phyloP scores from a whole-genome alignment of 2,329 filamentous ascomycete species.

The Colletotrichum cuscutae region DNA sequence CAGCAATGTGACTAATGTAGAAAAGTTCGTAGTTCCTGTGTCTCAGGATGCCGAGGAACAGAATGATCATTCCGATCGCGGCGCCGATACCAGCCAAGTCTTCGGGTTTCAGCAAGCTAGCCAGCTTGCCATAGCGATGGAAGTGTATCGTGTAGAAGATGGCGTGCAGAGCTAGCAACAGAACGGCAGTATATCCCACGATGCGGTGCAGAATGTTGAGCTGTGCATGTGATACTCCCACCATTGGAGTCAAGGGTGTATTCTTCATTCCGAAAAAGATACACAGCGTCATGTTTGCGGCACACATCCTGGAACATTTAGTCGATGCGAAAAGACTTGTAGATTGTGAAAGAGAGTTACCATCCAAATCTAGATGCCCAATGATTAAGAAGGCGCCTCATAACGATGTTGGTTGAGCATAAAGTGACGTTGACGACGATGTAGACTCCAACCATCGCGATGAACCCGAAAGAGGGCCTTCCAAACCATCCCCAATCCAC shows the following conservation, averaged over 20 bases:
- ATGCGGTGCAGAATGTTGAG: slow-evolving; percentile 59
- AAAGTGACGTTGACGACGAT: neutral
- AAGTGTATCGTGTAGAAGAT: slow-evolving; percentile 47
- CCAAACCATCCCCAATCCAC: slow-evolving; percentile 11
- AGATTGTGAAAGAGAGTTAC: slow-evolving; percentile 9
- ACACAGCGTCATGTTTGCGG: slow-evolving; percentile 51
- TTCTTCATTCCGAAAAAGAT: slow-evolving; percentile 60
- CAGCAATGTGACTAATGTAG: slow-evolving; percentile 54
- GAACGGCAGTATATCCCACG: slow-evolving; percentile 54
- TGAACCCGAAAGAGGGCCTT: neutral
- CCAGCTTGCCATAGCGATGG: slow-evolving; percentile 34
- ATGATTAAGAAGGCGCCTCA: slow-evolving; percentile 18
- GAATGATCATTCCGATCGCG: slow-evolving; percentile 49
- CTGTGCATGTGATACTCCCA: slow-evolving; percentile 53
- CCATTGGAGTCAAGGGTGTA: slow-evolving; percentile 54
- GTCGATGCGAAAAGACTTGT: neutral
- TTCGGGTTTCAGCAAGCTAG: slow-evolving; percentile 40
- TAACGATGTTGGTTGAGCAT: neutral
- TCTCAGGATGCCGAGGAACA: slow-evolving; percentile 46
- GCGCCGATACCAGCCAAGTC: slow-evolving; percentile 50
- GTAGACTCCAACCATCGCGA: neutral
- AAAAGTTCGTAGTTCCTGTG: slow-evolving; percentile 58
- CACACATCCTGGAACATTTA: slow-evolving; percentile 52
- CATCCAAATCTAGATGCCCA: slow-evolving; percentile 39
- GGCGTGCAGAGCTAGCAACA: slow-evolving; percentile 49